Evolutionary conservation across 306 rosid genomes (phyloP).

Genomic region (Gillenia trifoliata): DNA sequence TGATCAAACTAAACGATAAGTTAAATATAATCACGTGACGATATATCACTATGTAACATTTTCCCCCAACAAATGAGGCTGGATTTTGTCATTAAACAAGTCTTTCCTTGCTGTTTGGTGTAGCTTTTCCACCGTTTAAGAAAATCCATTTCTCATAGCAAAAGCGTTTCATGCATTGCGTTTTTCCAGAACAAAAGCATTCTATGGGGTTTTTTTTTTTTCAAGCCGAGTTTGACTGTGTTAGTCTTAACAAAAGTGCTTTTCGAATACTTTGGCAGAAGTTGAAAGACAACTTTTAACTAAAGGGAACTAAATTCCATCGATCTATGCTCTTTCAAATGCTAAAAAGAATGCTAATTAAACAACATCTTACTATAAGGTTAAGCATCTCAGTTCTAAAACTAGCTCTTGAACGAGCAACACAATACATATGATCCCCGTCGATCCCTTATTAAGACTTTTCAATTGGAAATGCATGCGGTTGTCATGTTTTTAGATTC

Average conservation of each 20-base stretch:
- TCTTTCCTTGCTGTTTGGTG: background rate
- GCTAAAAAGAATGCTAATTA: background rate
- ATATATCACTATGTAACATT: background rate
- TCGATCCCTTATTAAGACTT: no score
- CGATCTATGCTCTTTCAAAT: background rate
- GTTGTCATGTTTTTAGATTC: no score
- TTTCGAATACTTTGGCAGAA: background rate
- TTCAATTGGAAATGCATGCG: background rate
- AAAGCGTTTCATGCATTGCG: background rate
- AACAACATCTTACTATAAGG: no score
- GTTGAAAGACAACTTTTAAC: background rate
- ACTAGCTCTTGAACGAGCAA: no score
- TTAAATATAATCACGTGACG: background rate
- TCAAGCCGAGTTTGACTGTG: background rate
- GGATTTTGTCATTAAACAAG: background rate
- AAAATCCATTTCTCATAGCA: background rate
- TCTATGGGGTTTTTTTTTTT: no score
- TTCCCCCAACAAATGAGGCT: background rate
- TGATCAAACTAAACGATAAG: no score
- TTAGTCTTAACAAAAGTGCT: background rate
- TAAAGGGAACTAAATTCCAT: background rate
- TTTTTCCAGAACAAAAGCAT: background rate
- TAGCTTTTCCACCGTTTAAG: background rate
- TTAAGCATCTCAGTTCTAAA: no score
- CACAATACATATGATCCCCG: no score